Percentiles rank a stretch among this genome's conserved stretches.
Conservation (phyloP, 1,284 basidiomycete genomes). For the Flammula alnicola region DNA sequence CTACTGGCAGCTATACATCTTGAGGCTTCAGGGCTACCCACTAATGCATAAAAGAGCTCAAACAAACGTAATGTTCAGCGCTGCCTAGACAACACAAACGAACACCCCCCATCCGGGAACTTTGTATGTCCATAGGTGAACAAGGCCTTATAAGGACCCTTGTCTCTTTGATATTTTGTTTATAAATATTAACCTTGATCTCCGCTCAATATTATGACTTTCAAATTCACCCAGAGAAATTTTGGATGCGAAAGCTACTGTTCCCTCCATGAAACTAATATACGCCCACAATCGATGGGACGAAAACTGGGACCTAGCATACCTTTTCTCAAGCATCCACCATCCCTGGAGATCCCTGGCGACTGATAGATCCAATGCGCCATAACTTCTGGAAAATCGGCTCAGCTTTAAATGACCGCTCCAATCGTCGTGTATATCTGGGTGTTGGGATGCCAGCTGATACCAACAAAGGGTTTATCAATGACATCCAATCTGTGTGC, state of each 20-base stretch:
- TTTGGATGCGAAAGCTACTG: too few species aligned
- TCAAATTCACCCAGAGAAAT: neutral
- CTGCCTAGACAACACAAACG: neutral
- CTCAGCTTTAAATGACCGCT: too few species aligned
- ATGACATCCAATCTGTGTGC: too few species aligned
- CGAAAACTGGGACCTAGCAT: too few species aligned
- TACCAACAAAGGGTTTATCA: too few species aligned
- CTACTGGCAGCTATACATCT: neutral
- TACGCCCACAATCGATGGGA: neutral
- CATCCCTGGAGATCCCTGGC: too few species aligned
- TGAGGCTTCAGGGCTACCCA: neutral
- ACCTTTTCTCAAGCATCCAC: too few species aligned
- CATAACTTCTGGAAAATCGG: too few species aligned
- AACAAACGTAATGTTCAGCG: neutral
- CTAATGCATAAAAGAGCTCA: neutral
- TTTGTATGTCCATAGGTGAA: neutral
- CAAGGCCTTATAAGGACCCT: slow-evolving; percentile 3
- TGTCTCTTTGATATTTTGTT: neutral
- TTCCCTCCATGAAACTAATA: neutral
- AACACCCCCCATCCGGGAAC: neutral
- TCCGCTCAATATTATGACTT: neutral
- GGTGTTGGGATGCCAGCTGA: too few species aligned
- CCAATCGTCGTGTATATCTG: too few species aligned
- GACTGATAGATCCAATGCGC: too few species aligned
- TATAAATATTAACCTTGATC: neutral